Percentiles rank a stretch among this genome's conserved stretches.
These are phyloP conservation scores for Diaporthe ampelina DNA, from an alignment of 2,329 filamentous ascomycete species.

Conservation along the genomic window DNA sequence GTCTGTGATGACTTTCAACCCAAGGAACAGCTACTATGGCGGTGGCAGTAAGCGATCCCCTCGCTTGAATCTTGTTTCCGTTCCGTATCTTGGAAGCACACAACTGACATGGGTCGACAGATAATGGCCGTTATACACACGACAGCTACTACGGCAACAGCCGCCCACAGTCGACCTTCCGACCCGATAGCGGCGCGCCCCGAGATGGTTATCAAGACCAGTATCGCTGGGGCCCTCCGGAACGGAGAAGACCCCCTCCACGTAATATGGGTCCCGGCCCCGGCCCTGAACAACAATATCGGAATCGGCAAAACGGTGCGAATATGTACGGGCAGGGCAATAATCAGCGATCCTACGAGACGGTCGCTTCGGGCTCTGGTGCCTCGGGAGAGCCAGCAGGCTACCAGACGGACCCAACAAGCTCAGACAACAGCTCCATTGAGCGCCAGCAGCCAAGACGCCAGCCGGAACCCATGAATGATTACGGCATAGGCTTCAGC, in stretches of 20 bases:
- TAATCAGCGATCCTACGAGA: constrained; percentile 89
- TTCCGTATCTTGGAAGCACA: not conserved
- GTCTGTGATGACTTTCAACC: constrained; percentile 63
- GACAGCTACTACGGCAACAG: constrained; percentile 64
- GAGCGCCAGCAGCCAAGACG: constrained; percentile 76
- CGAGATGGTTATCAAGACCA: constrained; percentile 54
- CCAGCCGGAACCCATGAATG: constrained; percentile 66
- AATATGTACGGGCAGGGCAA: constrained; percentile 67
- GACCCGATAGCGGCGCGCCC: constrained; percentile 32
- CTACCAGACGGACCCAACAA: constrained; percentile 86
- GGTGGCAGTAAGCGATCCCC: constrained; percentile 46
- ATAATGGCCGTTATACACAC: constrained; percentile 61
- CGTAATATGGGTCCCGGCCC: constrained; percentile 55
- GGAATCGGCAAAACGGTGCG: constrained; percentile 56
- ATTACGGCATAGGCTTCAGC: constrained; percentile 74
- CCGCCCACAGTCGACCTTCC: constrained; percentile 39
- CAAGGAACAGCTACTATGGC: constrained; percentile 73
- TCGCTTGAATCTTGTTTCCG: not conserved
- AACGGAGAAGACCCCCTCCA: constrained; percentile 51
- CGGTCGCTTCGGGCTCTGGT: constrained; percentile 82
- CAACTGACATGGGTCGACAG: constrained; percentile 48
- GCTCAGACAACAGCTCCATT: constrained; percentile 93
- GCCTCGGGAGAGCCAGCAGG: constrained; percentile 81
- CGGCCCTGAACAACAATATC: constrained; percentile 57
- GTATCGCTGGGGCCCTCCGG: constrained; percentile 39